Evolutionary conservation across 2,329 filamentous ascomycete genomes (phyloP), one percentile per base, ranked within the genome.

Genomic region (Penicillium sp.): DNA sequence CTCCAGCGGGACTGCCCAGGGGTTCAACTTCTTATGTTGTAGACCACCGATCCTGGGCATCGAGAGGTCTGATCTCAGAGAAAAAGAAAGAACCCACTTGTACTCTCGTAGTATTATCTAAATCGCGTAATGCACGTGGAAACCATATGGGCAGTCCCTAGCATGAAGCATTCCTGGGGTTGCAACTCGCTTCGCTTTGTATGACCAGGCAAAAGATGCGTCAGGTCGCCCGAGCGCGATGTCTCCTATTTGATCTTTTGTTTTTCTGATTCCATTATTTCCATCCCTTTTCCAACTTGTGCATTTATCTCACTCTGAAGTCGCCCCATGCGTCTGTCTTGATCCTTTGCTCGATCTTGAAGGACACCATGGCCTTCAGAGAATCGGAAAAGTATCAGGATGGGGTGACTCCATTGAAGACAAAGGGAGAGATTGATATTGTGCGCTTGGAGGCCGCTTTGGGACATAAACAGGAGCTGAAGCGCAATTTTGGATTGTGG

Each of bases 381-480:
- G 46, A 52, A 23, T 46, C 44, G 21, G 44, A 50, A 50, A 1
- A 37, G n/a, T 44, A 54, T 1, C 26, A 10, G 14, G 57, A 54
- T 47, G 46, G 43, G 4, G 53, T 44, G 23, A 54, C 48, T 9
- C 35, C 35, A 3, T 16, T 55, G n/a, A 62, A 57, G 23, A 35
- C 19, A n/a, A 14, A 57, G n/a, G 19, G 37, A 10, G 49, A 47
- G 37, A 60, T 70, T 21, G 69, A 71, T 50, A 58, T 61, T n/a
- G 58, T 65, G 13, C 66, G 64, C 23, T 58, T 70, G 10, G 69
- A 71, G 39, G 62, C 67, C 8, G 63, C 69, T 2, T 53, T 71
- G n/a, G 85, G 85, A 1, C 83, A 87, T 65, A 78, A 77, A 60
- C 84, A 86, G 66, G 83, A 87, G 65, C 71, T 87, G 27, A 77